Conservation (phyloP, 371 early-diverging fungal species). For the Rhizomucor miehei region DNA sequence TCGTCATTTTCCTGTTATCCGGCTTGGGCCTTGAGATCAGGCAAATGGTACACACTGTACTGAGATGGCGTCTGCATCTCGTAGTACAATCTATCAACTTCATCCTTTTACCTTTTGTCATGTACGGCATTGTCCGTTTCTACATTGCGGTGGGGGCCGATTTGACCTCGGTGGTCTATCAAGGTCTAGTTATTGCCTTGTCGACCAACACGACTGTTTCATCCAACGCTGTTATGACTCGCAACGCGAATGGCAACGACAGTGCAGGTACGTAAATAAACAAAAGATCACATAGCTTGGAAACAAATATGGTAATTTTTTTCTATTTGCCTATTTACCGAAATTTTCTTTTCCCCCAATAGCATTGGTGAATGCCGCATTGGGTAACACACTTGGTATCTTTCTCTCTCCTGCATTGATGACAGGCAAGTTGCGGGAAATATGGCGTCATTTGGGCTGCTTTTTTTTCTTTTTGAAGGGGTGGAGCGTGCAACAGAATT, state of each 20-base stretch:
- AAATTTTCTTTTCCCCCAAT: no score
- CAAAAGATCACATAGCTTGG: not conserved
- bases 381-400: conserved; percentile 68
- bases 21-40: conserved; percentile 66
- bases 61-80: conserved; percentile 62
- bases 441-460: no score
- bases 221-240: conserved; percentile 79
- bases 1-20: conserved; percentile 68
- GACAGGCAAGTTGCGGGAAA: conserved; percentile 39
- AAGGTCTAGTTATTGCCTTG: conserved; percentile 66
- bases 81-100: conserved; percentile 65
- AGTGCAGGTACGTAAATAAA: conserved; percentile 47
- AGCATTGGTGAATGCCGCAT: conserved; percentile 68
- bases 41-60: conserved; percentile 53
- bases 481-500: not conserved
- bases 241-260: conserved; percentile 69
- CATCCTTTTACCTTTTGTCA: conserved; percentile 58
- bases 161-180: conserved; percentile 53
- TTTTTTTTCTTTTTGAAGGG: conserved; percentile 34
- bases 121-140: conserved; percentile 55
- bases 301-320: not conserved
- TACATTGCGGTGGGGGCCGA: conserved; percentile 43
- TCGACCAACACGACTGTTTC: conserved; percentile 76
- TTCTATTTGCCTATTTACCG: not conserved
- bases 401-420: conserved; percentile 70